phyloP scores from a whole-genome alignment of 75 land plant genomes.

The Pinus tabuliformis region DNA sequence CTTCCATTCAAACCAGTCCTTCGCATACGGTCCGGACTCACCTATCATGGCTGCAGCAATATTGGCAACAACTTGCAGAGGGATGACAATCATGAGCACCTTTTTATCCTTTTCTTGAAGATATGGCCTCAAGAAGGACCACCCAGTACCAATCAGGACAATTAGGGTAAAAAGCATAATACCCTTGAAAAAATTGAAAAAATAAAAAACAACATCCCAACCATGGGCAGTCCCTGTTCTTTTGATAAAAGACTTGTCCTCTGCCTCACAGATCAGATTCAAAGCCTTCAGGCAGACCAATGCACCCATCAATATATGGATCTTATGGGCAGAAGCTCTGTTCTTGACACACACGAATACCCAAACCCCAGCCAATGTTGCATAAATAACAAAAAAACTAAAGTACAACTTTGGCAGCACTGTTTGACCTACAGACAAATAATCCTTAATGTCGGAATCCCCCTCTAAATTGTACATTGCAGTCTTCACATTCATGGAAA shows the following conservation, averaged over 20 bases:
- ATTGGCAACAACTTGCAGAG: slow-evolving; percentile 37
- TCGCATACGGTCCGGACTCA: slow-evolving; percentile 24
- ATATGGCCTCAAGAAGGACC: slow-evolving; percentile 37
- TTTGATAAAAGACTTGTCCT: slow-evolving; percentile 20
- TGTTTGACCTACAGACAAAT: slow-evolving; percentile 25
- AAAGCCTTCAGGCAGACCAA: slow-evolving; percentile 25
- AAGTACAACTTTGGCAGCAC: slow-evolving; percentile 30
- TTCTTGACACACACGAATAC: slow-evolving; percentile 16
- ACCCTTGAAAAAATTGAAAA: slow-evolving; percentile 30
- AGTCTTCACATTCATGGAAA: slow-evolving; percentile 32
- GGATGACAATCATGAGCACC: slow-evolving; percentile 37
- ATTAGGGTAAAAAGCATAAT: slow-evolving; percentile 33
- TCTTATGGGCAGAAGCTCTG: slow-evolving; percentile 17
- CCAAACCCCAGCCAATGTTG: slow-evolving; percentile 18
- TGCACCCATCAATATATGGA: slow-evolving; percentile 35
- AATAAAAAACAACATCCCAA: slow-evolving; percentile 28
- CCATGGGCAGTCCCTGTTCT: slow-evolving; percentile 33
- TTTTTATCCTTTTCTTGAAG: slow-evolving; percentile 35
- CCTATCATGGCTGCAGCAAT: slow-evolving; percentile 23
- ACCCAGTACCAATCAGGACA: slow-evolving; percentile 35
- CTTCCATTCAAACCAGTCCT: slow-evolving; percentile 31
- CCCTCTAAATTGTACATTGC: slow-evolving; percentile 35
- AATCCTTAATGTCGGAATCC: slow-evolving; percentile 16
- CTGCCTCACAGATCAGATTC: slow-evolving; percentile 25
- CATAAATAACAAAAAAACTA: slow-evolving; percentile 20